A percentile compares a stretch with the other conserved stretches of the same genome.
These are phyloP conservation scores for Trichoderma koningii DNA, from an alignment of 2,329 filamentous ascomycete genomes.

Conservation along the genomic window DNA sequence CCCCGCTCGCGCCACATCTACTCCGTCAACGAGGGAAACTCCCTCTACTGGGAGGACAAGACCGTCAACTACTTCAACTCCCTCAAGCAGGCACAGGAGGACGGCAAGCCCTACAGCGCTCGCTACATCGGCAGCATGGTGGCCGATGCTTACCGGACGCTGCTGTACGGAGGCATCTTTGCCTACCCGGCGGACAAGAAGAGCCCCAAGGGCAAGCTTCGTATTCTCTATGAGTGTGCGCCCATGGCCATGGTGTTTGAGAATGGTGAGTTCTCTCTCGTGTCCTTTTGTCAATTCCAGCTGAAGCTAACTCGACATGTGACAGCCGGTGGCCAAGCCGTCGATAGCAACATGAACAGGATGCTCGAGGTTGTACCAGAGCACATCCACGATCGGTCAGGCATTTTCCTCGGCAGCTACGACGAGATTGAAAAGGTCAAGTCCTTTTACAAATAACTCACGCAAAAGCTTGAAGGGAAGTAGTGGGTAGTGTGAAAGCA, in stretches of 20 bases:
- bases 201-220: slow-evolving; percentile 95
- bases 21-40: slow-evolving; percentile 98
- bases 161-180: slow-evolving; percentile 95
- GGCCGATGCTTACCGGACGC: slow-evolving; percentile 92
- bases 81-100: slow-evolving; percentile 75
- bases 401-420: slow-evolving; percentile 93
- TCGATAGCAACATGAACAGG: slow-evolving; percentile 87
- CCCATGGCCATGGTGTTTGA: slow-evolving; percentile 99
- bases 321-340: slow-evolving; percentile 83
- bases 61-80: slow-evolving; percentile 87
- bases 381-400: slow-evolving; percentile 91
- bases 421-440: slow-evolving; percentile 97
- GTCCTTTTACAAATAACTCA: slow-evolving; percentile 61
- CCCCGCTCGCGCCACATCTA: slow-evolving; percentile 84
- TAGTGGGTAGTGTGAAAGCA: not conserved
- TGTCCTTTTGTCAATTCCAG: not conserved
- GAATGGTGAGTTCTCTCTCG: slow-evolving; percentile 68
- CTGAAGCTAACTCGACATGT: slow-evolving; percentile 34
- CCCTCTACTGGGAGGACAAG: slow-evolving; percentile 88
- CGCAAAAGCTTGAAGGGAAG: not conserved
- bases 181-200: slow-evolving; percentile 98
- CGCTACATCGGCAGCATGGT: slow-evolving; percentile 99
- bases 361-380: slow-evolving; percentile 89
- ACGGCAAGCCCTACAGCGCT: slow-evolving; percentile 87
- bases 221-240: slow-evolving; percentile 97